Evolutionary conservation across 2,329 filamentous ascomycete genomes (phyloP).

Genomic region (Sporothrix phasma): DNA sequence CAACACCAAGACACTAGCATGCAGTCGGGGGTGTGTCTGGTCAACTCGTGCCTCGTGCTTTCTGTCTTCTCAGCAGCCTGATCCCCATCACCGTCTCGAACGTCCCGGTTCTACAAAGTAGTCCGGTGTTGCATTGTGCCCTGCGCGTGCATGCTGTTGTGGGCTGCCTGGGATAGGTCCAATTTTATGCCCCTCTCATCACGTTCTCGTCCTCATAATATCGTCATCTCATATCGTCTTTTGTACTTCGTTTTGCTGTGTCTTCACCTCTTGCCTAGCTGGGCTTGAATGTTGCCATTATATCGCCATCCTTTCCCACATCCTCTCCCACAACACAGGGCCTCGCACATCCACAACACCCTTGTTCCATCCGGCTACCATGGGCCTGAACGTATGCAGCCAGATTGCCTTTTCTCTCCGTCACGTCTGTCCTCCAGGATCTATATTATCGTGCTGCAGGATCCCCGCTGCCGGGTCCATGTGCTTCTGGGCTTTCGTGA

Average conservation of each 20-base stretch:
- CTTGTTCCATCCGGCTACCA: background rate
- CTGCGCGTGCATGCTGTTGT: background rate
- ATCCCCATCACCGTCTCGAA: background rate
- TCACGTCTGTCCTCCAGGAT: background rate
- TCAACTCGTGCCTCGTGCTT: background rate
- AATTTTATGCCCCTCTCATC: conserved; percentile 3
- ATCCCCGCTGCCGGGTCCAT: background rate
- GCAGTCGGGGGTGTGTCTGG: background rate
- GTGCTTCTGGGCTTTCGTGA: background rate
- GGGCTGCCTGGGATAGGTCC: background rate
- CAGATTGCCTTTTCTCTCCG: background rate
- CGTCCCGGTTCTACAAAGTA: background rate
- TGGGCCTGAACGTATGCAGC: background rate
- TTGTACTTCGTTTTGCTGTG: background rate
- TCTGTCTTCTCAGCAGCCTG: background rate
- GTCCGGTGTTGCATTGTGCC: background rate
- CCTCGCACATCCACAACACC: background rate
- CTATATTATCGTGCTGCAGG: background rate
- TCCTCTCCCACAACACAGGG: background rate
- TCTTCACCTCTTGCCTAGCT: background rate
- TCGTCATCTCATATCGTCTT: conserved; percentile 5
- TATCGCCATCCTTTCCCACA: background rate
- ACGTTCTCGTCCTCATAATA: conserved; percentile 10
- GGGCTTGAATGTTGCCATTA: background rate
- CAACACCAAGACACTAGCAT: background rate